phyloP scores from a whole-genome alignment of 805 yeast species.

The Saccharomycopsis sp. region DNA sequence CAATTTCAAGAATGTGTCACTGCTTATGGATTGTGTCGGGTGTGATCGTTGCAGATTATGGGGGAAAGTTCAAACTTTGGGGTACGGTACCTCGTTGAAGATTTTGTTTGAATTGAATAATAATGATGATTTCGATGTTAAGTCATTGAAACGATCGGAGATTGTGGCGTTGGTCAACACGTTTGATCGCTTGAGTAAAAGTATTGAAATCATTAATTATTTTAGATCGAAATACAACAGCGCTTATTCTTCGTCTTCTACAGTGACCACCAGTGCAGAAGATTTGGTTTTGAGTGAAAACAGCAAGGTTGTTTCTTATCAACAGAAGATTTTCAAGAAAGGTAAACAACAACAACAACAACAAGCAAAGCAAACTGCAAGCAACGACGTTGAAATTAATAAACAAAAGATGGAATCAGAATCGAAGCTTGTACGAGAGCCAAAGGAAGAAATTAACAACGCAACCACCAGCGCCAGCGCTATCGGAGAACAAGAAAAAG shows the following conservation, averaged over 20 bases:
- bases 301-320: conserved; percentile 14
- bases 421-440: not conserved
- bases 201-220: conserved; percentile 64
- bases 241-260: not conserved
- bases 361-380: not conserved
- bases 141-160: conserved; percentile 64
- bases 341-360: no score
- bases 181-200: conserved; percentile 83
- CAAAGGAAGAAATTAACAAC: no score
- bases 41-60: conserved; percentile 96
- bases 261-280: not conserved
- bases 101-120: conserved; percentile 71
- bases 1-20: conserved; percentile 83
- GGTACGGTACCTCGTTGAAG: conserved; percentile 95
- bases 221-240: conserved; percentile 32
- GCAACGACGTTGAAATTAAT: not conserved
- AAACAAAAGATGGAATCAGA: not conserved
- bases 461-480: not conserved
- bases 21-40: conserved; percentile 96
- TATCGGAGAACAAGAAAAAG: not conserved
- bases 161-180: conserved; percentile 88
- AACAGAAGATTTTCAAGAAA: conserved; percentile 20
- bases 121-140: conserved; percentile 43
- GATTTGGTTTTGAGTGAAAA: conserved; percentile 9
- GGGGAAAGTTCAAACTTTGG: conserved; percentile 97